A percentile compares a stretch with the other conserved stretches of the same genome.
Conservation (phyloP, 2,329 filamentous ascomycete species). For the Tolypocladium sp. region DNA sequence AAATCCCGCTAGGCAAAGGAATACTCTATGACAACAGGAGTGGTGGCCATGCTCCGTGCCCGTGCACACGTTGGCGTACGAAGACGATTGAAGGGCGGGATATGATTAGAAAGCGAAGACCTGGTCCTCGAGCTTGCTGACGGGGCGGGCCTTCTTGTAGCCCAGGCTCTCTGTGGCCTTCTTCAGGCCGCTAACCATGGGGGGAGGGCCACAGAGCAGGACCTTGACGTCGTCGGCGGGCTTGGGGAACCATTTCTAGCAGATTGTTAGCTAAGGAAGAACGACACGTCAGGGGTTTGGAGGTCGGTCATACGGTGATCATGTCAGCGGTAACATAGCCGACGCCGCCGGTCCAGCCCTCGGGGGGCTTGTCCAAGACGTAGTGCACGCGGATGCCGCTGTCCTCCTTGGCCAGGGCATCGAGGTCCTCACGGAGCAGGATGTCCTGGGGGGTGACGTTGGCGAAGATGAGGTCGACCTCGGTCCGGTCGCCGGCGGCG, state of each 20-base stretch:
- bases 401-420: conserved; percentile 68
- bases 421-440: conserved; percentile 84
- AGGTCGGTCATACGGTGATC: conserved; percentile 59
- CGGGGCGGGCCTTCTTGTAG: conserved; percentile 83
- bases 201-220: conserved; percentile 87
- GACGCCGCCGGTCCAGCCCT: conserved; percentile 83
- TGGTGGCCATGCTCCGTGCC: background rate
- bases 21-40: background rate
- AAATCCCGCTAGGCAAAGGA: background rate
- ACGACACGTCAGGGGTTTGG: background rate
- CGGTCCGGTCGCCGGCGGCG: conserved; percentile 69
- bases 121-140: conserved; percentile 97
- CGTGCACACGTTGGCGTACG: background rate
- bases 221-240: conserved; percentile 85
- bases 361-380: conserved; percentile 90
- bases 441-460: conserved; percentile 94
- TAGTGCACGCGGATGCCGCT: conserved; percentile 81
- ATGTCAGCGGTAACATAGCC: conserved; percentile 94
- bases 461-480: conserved; percentile 93
- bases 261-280: background rate
- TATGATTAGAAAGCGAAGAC: conserved; percentile 73
- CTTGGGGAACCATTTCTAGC: conserved; percentile 68
- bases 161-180: conserved; percentile 85
- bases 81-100: background rate
- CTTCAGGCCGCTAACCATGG: conserved; percentile 96